Evolutionary conservation across 106 monocot species (phyloP), one percentile per base, ranked within the genome.

Genomic region (Posidonia australis): DNA sequence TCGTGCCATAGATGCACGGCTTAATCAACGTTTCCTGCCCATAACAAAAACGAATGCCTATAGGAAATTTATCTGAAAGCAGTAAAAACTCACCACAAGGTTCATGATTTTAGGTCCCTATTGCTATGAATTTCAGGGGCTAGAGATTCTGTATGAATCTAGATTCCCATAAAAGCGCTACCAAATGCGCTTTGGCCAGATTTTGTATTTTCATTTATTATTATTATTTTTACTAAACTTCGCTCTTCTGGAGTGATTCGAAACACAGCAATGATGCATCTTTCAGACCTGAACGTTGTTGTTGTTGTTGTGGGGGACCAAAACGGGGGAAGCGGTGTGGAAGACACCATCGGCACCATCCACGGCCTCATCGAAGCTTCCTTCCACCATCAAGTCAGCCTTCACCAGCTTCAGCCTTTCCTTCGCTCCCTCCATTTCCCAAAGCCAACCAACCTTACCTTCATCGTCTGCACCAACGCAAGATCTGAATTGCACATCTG

Each of bases 321-420:
- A n/a, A 46, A 94, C 84, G 10, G 93, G 93, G 13, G 79, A 81
- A 5, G 93, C 93, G 0, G 86, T 74, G 76, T 94, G 93, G 77
- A 89, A 89, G 57, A 94, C 93, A n/a, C 93, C 93, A 60, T 89
- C 86, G 2, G 73, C 89, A 10, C 89, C 89, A 21, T 80, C 77
- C 1, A 94, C 77, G 3, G 93, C 86, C 9, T 73, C 71, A 42
- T 89, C 86, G 49, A 94, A 94, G 84, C 93, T 89, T 16, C 84
- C 82, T 10, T 83, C 81, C 49, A 74, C 80, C 76, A 68, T 60
- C 21, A 94, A 84, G 72, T 94, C 86, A 16, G 93, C 89, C 58
- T 77, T 81, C 48, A 94, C 46, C 32, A 94, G 66, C 68, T 62
- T 81, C 0, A 94, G 80, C 68, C 86, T 77, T 76, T 90, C 81